Percentiles rank a stretch among this genome's conserved stretches.
These are phyloP conservation scores for Bacterosira constricta DNA, from an alignment of 108 stramenopile species.

Conservation along the genomic window DNA sequence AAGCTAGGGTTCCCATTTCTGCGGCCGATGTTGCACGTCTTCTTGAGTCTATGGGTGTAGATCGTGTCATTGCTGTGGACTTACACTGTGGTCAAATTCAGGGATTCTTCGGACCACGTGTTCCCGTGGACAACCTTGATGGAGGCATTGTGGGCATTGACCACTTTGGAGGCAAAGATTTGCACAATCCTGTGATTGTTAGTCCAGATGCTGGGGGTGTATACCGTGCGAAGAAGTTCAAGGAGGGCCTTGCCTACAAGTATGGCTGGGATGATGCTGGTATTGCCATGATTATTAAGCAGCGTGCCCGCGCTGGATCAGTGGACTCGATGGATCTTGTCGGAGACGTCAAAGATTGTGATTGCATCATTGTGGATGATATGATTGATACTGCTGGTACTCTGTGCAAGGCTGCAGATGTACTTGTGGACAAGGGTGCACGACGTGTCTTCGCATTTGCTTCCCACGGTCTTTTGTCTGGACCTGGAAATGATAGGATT, in stretches of 20 bases:
- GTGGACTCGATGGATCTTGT: conserved; percentile 99
- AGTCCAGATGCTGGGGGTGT: conserved; percentile 99
- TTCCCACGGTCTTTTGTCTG: conserved; percentile 97
- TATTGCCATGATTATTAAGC: conserved; percentile 99
- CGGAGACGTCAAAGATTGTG: conserved; percentile 96
- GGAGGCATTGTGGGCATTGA: conserved; percentile 98
- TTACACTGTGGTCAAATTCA: conserved; percentile 99
- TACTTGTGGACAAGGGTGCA: conserved; percentile 93
- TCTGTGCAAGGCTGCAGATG: conserved; percentile 98
- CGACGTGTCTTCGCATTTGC: conserved; percentile 98
- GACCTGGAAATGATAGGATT: conserved; percentile 96
- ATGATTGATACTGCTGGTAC: conserved; percentile 99
- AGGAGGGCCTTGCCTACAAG: conserved; percentile 95
- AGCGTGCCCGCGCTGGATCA: conserved; percentile 94
- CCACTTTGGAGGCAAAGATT: conserved; percentile 98
- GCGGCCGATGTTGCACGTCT: conserved; percentile 99
- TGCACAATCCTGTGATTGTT: conserved; percentile 98
- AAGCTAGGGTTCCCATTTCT: conserved; percentile 98
- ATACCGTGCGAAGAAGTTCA: conserved; percentile 99
- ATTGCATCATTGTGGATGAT: conserved; percentile 99
- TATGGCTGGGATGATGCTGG: conserved; percentile 95
- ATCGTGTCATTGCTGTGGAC: conserved; percentile 98
- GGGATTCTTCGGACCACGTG: conserved; percentile 97
- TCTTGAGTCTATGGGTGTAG: conserved; percentile 99
- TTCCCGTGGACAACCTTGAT: conserved; percentile 99